These are phyloP conservation scores for Yarrowia hollandica DNA, from an alignment of 805 yeast genomes.

Conservation along the genomic window DNA sequence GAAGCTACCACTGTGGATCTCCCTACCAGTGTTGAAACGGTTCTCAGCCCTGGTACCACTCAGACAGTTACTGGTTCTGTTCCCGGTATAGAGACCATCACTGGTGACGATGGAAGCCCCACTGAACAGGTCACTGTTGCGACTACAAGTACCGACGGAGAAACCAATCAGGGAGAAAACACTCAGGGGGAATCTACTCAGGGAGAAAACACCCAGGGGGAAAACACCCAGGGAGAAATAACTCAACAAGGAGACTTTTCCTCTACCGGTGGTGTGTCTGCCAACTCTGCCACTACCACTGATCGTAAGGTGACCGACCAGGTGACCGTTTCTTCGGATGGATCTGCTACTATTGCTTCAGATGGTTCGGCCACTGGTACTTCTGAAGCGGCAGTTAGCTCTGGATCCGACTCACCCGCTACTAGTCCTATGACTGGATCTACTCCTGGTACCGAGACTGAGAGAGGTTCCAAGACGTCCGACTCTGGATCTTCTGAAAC, in stretches of 20 bases:
- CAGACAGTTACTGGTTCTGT: neutral
- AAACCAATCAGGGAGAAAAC: neutral
- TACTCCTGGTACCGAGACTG: neutral
- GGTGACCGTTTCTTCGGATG: too few relatives aligned
- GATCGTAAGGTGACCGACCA: too few relatives aligned
- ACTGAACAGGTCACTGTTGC: constrained; percentile 29
- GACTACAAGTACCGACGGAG: neutral
- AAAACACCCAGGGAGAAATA: neutral
- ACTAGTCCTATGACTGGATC: too few relatives aligned
- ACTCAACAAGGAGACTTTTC: too few relatives aligned
- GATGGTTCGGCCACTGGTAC: neutral
- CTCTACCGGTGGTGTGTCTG: too few relatives aligned
- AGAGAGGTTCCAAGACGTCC: neutral
- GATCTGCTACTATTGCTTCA: too few relatives aligned
- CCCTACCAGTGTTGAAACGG: too few relatives aligned
- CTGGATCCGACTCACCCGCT: too few relatives aligned
- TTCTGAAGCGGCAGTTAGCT: too few relatives aligned
- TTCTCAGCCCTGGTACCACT: neutral
- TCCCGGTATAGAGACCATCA: neutral
- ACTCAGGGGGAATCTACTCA: neutral
- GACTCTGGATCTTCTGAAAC: too few relatives aligned
- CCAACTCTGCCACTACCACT: too few relatives aligned
- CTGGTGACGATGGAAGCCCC: neutral
- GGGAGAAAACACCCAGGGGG: neutral
- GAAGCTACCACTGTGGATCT: neutral